Conservation (phyloP, 2,329 filamentous ascomycete genomes). For the Fusarium pseudoanthophilum region DNA sequence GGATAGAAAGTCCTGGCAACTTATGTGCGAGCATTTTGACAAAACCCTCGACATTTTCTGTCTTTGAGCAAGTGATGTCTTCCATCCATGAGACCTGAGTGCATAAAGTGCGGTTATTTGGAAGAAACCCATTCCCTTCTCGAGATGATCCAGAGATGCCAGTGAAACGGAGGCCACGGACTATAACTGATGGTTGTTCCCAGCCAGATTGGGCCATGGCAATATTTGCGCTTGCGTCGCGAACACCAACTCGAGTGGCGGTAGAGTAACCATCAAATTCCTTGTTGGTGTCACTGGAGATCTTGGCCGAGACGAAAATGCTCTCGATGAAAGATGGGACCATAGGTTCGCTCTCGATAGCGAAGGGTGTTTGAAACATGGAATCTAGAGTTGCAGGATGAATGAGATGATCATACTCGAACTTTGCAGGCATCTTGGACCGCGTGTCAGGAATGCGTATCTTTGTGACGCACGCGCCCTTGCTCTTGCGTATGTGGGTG, state of each 20-base stretch:
- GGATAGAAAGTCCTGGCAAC: constrained; percentile 51
- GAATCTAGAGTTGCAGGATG: constrained; percentile 68
- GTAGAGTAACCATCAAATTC: constrained; percentile 56
- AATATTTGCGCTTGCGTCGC: constrained; percentile 56
- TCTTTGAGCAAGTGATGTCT: constrained; percentile 46
- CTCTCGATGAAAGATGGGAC: constrained; percentile 59
- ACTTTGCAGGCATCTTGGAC: constrained; percentile 62
- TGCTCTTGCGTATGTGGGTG: constrained; percentile 47
- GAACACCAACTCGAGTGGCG: constrained; percentile 49
- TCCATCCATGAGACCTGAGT: constrained; percentile 61
- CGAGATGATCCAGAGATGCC: constrained; percentile 45
- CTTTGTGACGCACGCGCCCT: constrained; percentile 50
- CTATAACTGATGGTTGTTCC: constrained; percentile 51
- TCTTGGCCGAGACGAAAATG: constrained; percentile 57
- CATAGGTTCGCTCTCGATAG: constrained; percentile 58
- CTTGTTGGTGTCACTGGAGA: constrained; percentile 47
- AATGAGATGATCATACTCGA: constrained; percentile 65
- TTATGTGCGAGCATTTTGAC: constrained; percentile 53
- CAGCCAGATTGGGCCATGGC: constrained; percentile 53
- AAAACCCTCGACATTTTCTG: constrained; percentile 40
- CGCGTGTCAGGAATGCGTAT: constrained; percentile 61
- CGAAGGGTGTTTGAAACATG: constrained; percentile 64
- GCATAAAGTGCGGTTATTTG: constrained; percentile 61
- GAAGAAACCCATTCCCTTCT: constrained; percentile 53
- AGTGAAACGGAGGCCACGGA: constrained; percentile 59